Evolutionary conservation across 2,329 filamentous ascomycete species (phyloP).

Genomic region (Microsporum canis): DNA sequence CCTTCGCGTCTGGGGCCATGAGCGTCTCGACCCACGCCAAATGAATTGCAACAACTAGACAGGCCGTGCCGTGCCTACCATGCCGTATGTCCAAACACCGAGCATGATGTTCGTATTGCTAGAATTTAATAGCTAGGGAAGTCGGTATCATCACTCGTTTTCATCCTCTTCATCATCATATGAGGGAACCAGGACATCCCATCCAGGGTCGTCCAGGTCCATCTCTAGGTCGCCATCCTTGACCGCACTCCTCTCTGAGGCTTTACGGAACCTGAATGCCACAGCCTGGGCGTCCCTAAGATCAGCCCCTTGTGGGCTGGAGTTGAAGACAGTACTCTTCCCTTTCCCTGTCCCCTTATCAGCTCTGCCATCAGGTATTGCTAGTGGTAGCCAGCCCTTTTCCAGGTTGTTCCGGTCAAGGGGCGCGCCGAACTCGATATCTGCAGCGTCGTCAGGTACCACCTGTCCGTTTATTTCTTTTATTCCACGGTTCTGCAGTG

Average conservation of each 20-base stretch:
- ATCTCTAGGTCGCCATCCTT: constrained; percentile 24
- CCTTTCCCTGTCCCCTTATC: constrained; percentile 19
- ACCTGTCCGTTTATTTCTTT: constrained; percentile 28
- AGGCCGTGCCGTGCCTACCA: background rate
- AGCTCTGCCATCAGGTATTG: constrained; percentile 22
- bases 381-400: constrained; percentile 40
- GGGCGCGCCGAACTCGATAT: constrained; percentile 39
- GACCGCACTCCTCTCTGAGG: constrained; percentile 26
- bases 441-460: constrained; percentile 29
- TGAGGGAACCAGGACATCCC: constrained; percentile 15
- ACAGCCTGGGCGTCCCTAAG: constrained; percentile 31
- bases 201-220: constrained; percentile 19
- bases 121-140: background rate
- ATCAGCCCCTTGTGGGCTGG: constrained; percentile 25
- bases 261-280: constrained; percentile 28
- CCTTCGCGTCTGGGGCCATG: too few species aligned
- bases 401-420: constrained; percentile 38
- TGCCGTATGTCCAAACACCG: background rate
- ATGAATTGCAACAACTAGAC: too few species aligned
- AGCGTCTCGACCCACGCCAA: background rate
- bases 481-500: constrained; percentile 40
- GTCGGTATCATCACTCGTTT: background rate
- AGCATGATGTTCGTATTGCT: background rate
- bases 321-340: constrained; percentile 23
- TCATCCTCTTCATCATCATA: constrained; percentile 15